Evolutionary conservation across 1,284 basidiomycete genomes (phyloP).

Genomic region (Malassezia equina): DNA sequence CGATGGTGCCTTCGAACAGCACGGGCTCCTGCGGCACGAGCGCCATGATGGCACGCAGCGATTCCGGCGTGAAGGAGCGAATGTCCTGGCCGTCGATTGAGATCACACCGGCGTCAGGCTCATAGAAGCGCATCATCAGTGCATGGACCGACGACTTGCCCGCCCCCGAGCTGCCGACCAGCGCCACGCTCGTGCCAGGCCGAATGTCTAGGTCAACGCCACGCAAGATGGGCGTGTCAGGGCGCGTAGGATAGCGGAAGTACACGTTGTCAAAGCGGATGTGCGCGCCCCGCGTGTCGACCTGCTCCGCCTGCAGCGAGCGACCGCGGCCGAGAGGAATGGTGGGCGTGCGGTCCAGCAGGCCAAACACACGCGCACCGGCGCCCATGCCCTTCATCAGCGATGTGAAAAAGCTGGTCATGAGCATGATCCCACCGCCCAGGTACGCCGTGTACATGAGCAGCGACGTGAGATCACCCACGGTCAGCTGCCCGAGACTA

Average conservation of each 20-base stretch:
- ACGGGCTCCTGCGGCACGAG: conserved; percentile 45
- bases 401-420: conserved; percentile 50
- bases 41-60: conserved; percentile 33
- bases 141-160: conserved; percentile 79
- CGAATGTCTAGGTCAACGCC: conserved; percentile 47
- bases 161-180: conserved; percentile 48
- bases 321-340: conserved; percentile 30
- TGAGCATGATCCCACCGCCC: conserved; percentile 54
- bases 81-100: conserved; percentile 84
- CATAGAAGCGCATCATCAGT: conserved; percentile 81
- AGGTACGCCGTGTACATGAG: conserved; percentile 87
- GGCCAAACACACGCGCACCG: conserved; percentile 79
- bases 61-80: conserved; percentile 62
- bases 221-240: conserved; percentile 46
- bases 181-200: conserved; percentile 42
- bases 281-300: conserved; percentile 15
- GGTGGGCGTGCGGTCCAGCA: conserved; percentile 59
- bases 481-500: conserved; percentile 68
- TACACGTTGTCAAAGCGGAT: conserved; percentile 50
- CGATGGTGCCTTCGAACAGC: conserved; percentile 66
- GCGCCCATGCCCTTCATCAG: conserved; percentile 72
- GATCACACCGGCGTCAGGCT: conserved; percentile 70
- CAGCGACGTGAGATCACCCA: conserved; percentile 55
- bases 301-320: conserved; percentile 8
- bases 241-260: conserved; percentile 49